phyloP scores from a whole-genome alignment of 2,329 filamentous ascomycete genomes.

The Exophiala sp. region DNA sequence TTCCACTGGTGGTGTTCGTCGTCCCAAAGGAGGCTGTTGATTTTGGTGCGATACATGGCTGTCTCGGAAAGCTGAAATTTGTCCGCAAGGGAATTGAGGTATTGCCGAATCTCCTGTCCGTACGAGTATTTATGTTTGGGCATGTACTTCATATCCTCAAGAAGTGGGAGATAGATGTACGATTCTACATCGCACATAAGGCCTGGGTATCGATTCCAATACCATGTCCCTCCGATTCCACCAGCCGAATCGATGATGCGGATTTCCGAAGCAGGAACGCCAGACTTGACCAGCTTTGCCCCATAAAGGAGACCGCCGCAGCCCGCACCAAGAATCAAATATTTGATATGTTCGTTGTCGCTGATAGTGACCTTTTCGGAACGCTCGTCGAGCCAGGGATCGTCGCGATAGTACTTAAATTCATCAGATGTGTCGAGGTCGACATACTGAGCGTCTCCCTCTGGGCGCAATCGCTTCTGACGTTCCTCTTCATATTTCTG shows the following conservation, averaged over 20 bases:
- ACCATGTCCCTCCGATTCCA: slow-evolving; percentile 45
- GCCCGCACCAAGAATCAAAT: slow-evolving; percentile 22
- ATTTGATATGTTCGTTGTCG: not conserved
- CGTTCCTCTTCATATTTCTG: not conserved
- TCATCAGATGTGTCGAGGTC: not conserved
- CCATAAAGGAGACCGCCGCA: slow-evolving; percentile 16
- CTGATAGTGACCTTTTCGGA: too few species aligned
- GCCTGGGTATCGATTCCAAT: slow-evolving; percentile 49
- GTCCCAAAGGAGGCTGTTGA: slow-evolving; percentile 8
- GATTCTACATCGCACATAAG: slow-evolving; percentile 56
- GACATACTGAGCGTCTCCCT: not conserved
- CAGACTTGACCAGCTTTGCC: slow-evolving; percentile 1
- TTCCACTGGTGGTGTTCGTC: slow-evolving; percentile 6
- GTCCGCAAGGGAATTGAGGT: slow-evolving; percentile 35
- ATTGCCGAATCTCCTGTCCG: slow-evolving; percentile 43
- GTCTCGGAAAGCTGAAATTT: slow-evolving; percentile 3
- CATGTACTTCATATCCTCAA: slow-evolving; percentile 59
- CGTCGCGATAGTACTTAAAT: not conserved
- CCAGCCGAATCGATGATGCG: slow-evolving; percentile 33
- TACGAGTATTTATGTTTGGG: slow-evolving; percentile 47
- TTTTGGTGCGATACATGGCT: slow-evolving; percentile 5
- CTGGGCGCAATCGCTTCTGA: not conserved
- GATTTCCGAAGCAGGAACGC: slow-evolving; percentile 4
- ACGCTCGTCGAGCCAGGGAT: not conserved
- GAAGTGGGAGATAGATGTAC: slow-evolving; percentile 56